These are phyloP conservation scores for Pisolithus tinctorius DNA, from an alignment of 768 basidiomycete genomes.

Conservation along the genomic window DNA sequence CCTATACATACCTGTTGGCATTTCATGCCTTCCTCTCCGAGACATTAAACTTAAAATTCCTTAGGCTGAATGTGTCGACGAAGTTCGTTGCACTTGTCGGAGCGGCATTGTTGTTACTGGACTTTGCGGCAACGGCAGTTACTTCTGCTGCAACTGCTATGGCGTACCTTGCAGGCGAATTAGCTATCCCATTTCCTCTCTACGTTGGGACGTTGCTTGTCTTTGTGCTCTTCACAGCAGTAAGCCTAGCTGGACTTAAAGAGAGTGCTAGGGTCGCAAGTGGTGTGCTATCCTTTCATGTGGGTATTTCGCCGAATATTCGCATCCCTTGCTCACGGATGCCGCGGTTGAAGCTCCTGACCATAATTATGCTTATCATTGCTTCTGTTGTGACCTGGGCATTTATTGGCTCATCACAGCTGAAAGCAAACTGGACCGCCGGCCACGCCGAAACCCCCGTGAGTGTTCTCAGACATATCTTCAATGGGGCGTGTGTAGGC, in stretches of 20 bases:
- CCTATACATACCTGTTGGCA: constrained; percentile 61
- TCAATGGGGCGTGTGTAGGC: constrained; percentile 61
- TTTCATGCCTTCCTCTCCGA: not conserved
- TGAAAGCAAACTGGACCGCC: constrained; percentile 49
- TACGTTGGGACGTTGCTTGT: constrained; percentile 50
- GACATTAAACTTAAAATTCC: constrained; percentile 2
- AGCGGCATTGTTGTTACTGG: constrained; percentile 61
- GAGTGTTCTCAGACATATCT: constrained; percentile 41
- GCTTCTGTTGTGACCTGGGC: constrained; percentile 47
- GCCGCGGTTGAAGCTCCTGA: constrained; percentile 33
- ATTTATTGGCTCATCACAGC: constrained; percentile 37
- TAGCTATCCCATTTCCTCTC: constrained; percentile 48
- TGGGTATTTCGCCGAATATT: constrained; percentile 22
- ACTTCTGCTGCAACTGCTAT: constrained; percentile 71
- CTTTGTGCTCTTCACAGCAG: constrained; percentile 43
- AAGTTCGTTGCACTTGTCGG: constrained; percentile 60
- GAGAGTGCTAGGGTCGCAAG: constrained; percentile 60
- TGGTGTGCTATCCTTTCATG: constrained; percentile 52
- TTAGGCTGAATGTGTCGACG: constrained; percentile 54
- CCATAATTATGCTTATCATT: constrained; percentile 51
- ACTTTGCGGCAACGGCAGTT: constrained; percentile 61
- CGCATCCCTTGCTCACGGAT: not conserved
- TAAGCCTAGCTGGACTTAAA: constrained; percentile 52
- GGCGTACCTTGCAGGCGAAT: constrained; percentile 60
- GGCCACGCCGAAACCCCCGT: constrained; percentile 26